Base-by-base conservation (phyloP, 129 eudicot species). In the Kitagawia praeruptora region DNA sequence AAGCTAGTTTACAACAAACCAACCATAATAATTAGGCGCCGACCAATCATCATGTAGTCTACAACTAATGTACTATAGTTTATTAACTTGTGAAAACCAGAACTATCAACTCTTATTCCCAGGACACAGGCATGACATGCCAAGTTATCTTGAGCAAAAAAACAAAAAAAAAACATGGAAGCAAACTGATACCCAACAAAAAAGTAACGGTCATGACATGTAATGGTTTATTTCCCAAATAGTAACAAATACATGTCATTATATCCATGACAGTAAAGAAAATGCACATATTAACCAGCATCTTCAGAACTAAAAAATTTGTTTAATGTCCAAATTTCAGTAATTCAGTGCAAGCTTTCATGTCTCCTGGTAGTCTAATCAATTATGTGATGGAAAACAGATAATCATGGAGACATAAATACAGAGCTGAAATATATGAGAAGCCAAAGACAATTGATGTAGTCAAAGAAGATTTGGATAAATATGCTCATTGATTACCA, bases 401-500 rank as follows among this genome's bases (percentile, higher is more conserved):
- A 8, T 66, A n/a, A 27, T 34, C 40, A 28, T 10, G 16, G 21
- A 28, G 41, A 66, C 72, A n/a, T 7, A 66, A 66, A 28, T 28
- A 34, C 13, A 31, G 41, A 28, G 21, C 41, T 66, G 23, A 66
- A 66, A 12, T 13, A 13, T 23, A 34, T 66, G 23, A 66, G 15
- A 66, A 66, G 41, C 41, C 72, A 12, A 66, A 5, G 71, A 64
- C 19, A 14, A 66, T 66, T 64, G 39, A 14, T 34, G 37, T 64
- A 64, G 41, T 66, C 23, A 66, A 66, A 66, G 2, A 28, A 9
- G 13, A 73, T 42, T 42, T 21, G 21, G 27, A n/a, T 4, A 61
- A 69, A 48, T 40, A 45, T 18, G 41, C 21, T 34, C n/a, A 69
- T 37, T 38, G 11, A 70, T 86, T 92, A 96, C 99, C 98, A 78